phyloP scores from a whole-genome alignment of 495 filamentous ascomycete species.

The Aspergillus diversus region DNA sequence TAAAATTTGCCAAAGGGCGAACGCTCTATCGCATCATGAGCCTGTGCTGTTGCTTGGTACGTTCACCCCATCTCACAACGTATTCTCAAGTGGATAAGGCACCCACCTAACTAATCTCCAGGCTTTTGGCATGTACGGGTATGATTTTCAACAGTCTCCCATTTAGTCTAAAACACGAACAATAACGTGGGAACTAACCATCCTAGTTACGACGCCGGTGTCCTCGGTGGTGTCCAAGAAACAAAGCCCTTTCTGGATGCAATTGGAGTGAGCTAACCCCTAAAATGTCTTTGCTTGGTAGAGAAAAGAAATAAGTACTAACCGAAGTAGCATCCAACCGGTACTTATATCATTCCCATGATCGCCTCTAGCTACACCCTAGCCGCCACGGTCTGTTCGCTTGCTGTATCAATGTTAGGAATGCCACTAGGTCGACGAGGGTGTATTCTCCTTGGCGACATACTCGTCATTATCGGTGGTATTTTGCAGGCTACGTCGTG shows the following conservation, averaged over 20 bases:
- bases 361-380: slow-evolving; percentile 38
- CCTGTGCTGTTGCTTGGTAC: slow-evolving; percentile 1
- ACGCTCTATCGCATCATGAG: slow-evolving; percentile 6
- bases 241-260: slow-evolving; percentile 37
- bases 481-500: slow-evolving; percentile 24
- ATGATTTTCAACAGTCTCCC: neutral
- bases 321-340: slow-evolving; percentile 29
- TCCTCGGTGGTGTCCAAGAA: slow-evolving; percentile 43
- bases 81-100: no score
- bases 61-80: no score
- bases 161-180: neutral
- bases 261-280: slow-evolving; percentile 27
- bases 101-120: neutral
- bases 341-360: slow-evolving; percentile 40
- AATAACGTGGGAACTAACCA: neutral
- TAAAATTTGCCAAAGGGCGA: neutral
- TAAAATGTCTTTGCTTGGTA: neutral
- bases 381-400: slow-evolving; percentile 37
- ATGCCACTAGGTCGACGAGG: slow-evolving; percentile 29
- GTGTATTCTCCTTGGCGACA: slow-evolving; percentile 37
- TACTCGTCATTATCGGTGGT: slow-evolving; percentile 24
- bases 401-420: slow-evolving; percentile 21
- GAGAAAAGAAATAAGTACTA: no score
- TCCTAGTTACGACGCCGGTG: slow-evolving; percentile 42
- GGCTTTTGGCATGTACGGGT: slow-evolving; percentile 9